These are phyloP conservation scores for Tulasnella sp. DNA, from an alignment of 768 basidiomycete species.

Conservation along the genomic window DNA sequence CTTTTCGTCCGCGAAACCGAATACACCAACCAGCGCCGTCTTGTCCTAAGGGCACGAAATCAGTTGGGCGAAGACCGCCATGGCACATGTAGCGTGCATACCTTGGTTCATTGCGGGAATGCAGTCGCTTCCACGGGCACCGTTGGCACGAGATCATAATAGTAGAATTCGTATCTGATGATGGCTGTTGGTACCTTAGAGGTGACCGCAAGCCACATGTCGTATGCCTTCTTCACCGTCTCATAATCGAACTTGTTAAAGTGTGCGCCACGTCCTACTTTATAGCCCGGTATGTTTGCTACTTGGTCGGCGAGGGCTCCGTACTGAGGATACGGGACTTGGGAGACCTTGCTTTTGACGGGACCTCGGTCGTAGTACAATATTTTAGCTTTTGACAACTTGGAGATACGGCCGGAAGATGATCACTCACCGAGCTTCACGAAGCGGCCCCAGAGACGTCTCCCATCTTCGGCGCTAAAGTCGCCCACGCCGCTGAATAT, in stretches of 20 bases:
- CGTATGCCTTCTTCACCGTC: constrained; percentile 1
- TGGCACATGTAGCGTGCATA: background rate
- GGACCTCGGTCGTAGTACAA: too few relatives aligned
- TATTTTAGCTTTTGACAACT: too few relatives aligned
- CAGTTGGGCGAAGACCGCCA: background rate
- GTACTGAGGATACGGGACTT: too few relatives aligned
- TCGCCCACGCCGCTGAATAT: background rate
- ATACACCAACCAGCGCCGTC: background rate
- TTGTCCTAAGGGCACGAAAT: background rate
- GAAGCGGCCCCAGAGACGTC: background rate
- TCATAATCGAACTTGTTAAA: background rate
- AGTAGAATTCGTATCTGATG: constrained; percentile 10
- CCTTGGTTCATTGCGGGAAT: background rate
- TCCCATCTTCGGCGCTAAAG: background rate
- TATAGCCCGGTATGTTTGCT: background rate
- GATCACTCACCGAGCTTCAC: constrained; percentile 5
- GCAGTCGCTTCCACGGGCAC: constrained; percentile 1
- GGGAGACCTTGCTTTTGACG: too few relatives aligned
- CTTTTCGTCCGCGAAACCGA: background rate
- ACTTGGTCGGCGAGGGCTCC: background rate
- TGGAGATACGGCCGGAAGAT: too few relatives aligned
- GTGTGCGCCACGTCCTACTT: background rate
- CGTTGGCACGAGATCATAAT: background rate
- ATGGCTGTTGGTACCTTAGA: background rate
- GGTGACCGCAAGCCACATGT: background rate